Evolutionary conservation across 768 basidiomycete genomes (phyloP), one percentile per base, ranked within the genome.

Genomic region (Candolleomyces aberdarensis): DNA sequence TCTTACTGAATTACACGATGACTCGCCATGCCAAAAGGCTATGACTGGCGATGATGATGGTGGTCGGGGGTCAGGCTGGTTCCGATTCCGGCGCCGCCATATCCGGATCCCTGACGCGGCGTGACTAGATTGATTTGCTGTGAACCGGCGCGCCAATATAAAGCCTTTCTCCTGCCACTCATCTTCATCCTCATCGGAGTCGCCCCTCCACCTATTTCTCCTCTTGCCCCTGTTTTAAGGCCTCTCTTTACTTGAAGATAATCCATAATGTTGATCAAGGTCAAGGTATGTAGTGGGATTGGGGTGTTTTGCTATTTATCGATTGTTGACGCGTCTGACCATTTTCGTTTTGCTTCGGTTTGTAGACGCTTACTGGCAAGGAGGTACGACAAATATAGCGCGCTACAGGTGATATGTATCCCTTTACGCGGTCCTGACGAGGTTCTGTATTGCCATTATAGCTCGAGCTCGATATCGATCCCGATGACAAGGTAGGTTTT

Each of bases 401-500:
- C 11, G 5, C 2, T 46, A 58, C 22, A 19, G 20, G 20, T 43
- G 31, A 57, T 50, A 63, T 60, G 47, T 58, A 51, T 14, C 20
- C 48, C 44, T 20, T 58, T 29, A 14, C 47, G 55, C 64, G 61
- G 59, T 62, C 36, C 5, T 36, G 5, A 36, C 36, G 5, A 36
- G 6, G 36, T 11, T 36, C 36, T 36, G 36, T 36, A 5, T 36
- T 36, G 36, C 36, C 36, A 11, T 36, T 36, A 36, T 66, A 88
- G 96, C 95, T 97, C 74, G 96, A 98, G 75, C 85, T 98, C 64
- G 94, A 97, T 79, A 93, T 97, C 72, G 94, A 96, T 74, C 77
- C 82, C 15, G 91, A 92, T 64, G 92, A 93, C 77, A 90, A 89
- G 83, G 95, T 88, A 59, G 53, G 83, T 67, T 47, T 56, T 46